Percentiles rank a stretch among this genome's conserved stretches.
These are phyloP conservation scores for Podosphaera fusca DNA, from an alignment of 2,329 filamentous ascomycete species.

Conservation along the genomic window DNA sequence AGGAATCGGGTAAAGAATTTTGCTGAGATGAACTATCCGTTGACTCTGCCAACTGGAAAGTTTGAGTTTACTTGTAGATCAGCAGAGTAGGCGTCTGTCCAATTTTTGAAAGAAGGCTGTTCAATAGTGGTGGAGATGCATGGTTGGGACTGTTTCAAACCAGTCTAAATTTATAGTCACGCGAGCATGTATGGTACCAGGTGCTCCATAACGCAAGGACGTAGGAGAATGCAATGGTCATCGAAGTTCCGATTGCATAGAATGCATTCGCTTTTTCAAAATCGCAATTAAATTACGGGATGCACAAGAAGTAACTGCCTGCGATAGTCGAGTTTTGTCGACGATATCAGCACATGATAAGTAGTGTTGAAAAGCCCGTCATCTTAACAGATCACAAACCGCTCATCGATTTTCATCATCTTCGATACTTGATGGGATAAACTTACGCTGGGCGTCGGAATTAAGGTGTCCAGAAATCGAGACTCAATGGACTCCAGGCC, in stretches of 20 bases:
- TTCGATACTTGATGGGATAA: background rate
- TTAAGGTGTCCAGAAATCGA: background rate
- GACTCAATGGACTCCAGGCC: background rate
- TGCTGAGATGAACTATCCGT: background rate
- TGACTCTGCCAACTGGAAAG: background rate
- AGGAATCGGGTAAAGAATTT: background rate
- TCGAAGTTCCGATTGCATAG: no score
- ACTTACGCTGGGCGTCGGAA: background rate
- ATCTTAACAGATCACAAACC: no score
- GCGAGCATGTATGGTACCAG: constrained; percentile 2
- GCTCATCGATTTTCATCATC: no score
- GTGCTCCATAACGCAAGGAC: constrained; percentile 1
- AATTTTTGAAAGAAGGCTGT: background rate
- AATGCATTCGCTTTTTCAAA: background rate
- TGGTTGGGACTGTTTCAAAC: background rate
- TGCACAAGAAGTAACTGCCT: background rate
- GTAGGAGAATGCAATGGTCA: no score
- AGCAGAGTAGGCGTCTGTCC: background rate
- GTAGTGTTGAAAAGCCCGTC: no score
- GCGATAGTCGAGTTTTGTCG: constrained; percentile 2
- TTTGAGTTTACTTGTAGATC: background rate
- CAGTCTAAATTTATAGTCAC: background rate
- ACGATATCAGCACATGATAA: constrained; percentile 2
- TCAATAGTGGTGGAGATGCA: background rate
- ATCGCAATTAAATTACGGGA: constrained; percentile 4